Evolutionary conservation across 2,329 filamentous ascomycete genomes (phyloP), one percentile per base, ranked within the genome.

Genomic region (Septoria petroselini): DNA sequence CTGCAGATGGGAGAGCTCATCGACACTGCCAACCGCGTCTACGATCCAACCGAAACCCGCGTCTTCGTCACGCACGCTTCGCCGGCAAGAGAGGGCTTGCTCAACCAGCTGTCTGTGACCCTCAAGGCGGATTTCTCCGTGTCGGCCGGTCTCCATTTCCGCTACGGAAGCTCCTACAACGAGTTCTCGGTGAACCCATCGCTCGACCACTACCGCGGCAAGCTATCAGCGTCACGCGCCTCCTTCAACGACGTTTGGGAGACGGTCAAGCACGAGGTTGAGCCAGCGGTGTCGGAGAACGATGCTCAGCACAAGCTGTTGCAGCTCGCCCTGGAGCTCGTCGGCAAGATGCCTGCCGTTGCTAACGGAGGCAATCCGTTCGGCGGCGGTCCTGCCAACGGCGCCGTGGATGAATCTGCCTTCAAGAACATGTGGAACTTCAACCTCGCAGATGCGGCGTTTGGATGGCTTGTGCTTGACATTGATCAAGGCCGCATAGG

Each of bases 371-470:
- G 93, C 17, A 97, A 97, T 68, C 93, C 93, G 4, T 98, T 98
- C 65, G 93, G 93, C 37, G 91, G 91, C 11, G 88, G 88, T 23
- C 81, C 84, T 45, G 83, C 78, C 45, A 84, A 88, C 42, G 93
- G 93, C 25, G 88, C 95, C 65, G 90, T 98, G 14, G 93, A 98
- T 57, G 93, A 98, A 76, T 96, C 91, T 64, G 93, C 93, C 1
- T 98, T 98, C 80, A 98, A 98, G 77, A 98, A 98, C 70, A 97
- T 97, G 93, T 98, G 93, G 93, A 98, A 98, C 72, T 98, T 98
- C 74, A 97, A 97, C 70, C 73, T 98, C 59, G 93, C 93, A 23
- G 93, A 98, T 74, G 93, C 93, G 48, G 91, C 93, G 15, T 98
- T 97, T 68, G 93, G 93, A 54, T 98, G 90, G 78, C 78, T 98